Evolutionary conservation across 176 grass and related monocot species (phyloP), one percentile per base, ranked within the genome.

Genomic region (Chloris gayana): DNA sequence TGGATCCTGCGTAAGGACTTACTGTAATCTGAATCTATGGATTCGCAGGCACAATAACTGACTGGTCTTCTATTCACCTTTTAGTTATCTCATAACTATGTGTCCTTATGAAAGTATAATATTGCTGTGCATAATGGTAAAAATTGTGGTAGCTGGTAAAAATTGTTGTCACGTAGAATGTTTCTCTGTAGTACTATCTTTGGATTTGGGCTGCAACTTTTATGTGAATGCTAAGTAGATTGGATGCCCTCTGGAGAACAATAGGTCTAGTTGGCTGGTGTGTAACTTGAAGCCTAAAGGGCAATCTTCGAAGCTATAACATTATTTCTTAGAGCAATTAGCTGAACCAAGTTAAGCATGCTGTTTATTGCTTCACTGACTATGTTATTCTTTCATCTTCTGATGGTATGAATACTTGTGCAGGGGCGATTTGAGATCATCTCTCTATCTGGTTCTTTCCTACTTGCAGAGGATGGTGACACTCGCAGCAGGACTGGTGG

Each of bases 361-460:
- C 2, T 78, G 44, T 64, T 85, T 17, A 30, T 66, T 64, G 13
- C 38, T 65, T 2, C 47, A 50, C 18, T 18, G 15, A 18, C 47
- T 50, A 47, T 49, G 17, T 8, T 26, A 46, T 32, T 34, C 9
- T 42, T 64, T 42, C 42, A 61, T 76, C 13, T 63, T 47, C 31
- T 76, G 30, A n/a, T 75, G 47, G 19, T 34, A 22, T 44, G 13
- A 34, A 33, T 59, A 67, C 49, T 85, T 68, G 30, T 81, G 78
- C 91, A 99, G 97, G 97, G 97, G 4, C 97, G 97, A 15, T 99
- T 96, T 64, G 97, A 99, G 88, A 93, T 99, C 74, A 95, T 99
- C 42, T 99, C 97, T 60, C 85, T 99, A 32, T 99, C 97, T 75
- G 93, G 97, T 80, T 96, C 97, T 45, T 99, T 93, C 81, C 72